Percentiles rank a stretch among this genome's conserved stretches.
These are phyloP conservation scores for Decorospora gaudefroyi DNA, from an alignment of 2,329 filamentous ascomycete genomes.

Conservation along the genomic window DNA sequence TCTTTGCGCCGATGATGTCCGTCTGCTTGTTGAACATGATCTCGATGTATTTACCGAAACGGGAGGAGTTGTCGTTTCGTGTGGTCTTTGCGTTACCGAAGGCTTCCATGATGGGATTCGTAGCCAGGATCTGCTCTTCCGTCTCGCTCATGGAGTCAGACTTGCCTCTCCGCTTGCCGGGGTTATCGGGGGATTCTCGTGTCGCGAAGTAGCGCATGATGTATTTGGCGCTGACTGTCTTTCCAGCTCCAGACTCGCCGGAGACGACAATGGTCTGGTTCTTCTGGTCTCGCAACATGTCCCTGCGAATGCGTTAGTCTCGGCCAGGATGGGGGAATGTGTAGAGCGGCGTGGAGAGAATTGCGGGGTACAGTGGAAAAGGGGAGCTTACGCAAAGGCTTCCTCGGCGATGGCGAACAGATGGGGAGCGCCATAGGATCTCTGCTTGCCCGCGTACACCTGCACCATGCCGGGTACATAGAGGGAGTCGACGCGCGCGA, in stretches of 20 bases:
- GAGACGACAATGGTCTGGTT: slow-evolving; percentile 99
- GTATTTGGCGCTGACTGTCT: slow-evolving; percentile 99
- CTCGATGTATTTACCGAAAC: slow-evolving; percentile 99
- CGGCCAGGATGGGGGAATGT: neutral
- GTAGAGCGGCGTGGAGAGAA: neutral
- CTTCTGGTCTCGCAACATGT: slow-evolving; percentile 93
- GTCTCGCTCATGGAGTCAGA: slow-evolving; percentile 90
- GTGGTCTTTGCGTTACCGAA: slow-evolving; percentile 99
- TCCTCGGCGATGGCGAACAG: slow-evolving; percentile 98
- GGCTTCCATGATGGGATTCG: slow-evolving; percentile 99
- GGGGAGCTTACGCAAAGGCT: slow-evolving; percentile 78
- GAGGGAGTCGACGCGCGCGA: slow-evolving; percentile 94
- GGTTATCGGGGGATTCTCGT: slow-evolving; percentile 88
- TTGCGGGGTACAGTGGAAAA: neutral
- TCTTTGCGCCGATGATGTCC: slow-evolving; percentile 97
- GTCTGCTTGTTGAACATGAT: slow-evolving; percentile 97
- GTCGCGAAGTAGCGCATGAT: slow-evolving; percentile 99
- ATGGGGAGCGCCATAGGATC: slow-evolving; percentile 95
- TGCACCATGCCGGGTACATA: slow-evolving; percentile 99
- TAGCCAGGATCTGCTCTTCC: slow-evolving; percentile 96
- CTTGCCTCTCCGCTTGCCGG: slow-evolving; percentile 76
- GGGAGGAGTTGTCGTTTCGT: slow-evolving; percentile 96
- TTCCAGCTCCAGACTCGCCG: slow-evolving; percentile 96
- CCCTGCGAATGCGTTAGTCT: slow-evolving; percentile 57
- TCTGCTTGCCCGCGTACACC: slow-evolving; percentile 95